Evolutionary conservation across 1,139 yeast genomes (phyloP).

Genomic region (Geotrichum citri-aurantii): DNA sequence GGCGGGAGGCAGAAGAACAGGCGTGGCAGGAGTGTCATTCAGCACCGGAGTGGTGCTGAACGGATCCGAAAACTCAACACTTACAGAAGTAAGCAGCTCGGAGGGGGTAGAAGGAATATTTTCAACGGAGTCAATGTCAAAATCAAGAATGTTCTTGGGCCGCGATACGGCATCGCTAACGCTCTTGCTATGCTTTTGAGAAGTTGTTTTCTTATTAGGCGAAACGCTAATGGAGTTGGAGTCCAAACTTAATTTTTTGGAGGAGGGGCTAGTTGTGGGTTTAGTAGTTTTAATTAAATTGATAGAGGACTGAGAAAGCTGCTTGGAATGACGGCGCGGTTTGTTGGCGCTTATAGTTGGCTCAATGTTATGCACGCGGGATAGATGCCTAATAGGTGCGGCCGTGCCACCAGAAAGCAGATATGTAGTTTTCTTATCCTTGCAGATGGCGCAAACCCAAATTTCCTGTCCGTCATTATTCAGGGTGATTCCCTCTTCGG

Average conservation of each 20-base stretch:
- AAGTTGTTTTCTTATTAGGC: neutral
- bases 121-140: neutral
- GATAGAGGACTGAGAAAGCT: constrained; percentile 1
- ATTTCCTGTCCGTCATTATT: constrained; percentile 17
- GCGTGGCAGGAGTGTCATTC: constrained; percentile 1
- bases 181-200: neutral
- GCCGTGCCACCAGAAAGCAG: constrained; percentile 19
- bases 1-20: neutral
- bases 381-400: constrained; percentile 17
- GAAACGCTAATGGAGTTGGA: neutral
- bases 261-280: neutral
- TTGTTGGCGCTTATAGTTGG: constrained; percentile 1
- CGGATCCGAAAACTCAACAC: neutral
- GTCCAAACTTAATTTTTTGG: neutral
- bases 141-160: neutral
- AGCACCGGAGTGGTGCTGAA: constrained; percentile 1
- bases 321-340: constrained; percentile 7
- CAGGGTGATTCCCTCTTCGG: constrained; percentile 15
- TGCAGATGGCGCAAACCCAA: constrained; percentile 18
- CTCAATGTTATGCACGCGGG: constrained; percentile 14
- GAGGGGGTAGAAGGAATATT: neutral
- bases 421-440: constrained; percentile 14
- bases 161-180: neutral
- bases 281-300: neutral
- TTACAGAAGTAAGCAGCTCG: neutral